These are phyloP conservation scores for Naganishia kalamii DNA, from an alignment of 768 basidiomycete species.

Conservation along the genomic window DNA sequence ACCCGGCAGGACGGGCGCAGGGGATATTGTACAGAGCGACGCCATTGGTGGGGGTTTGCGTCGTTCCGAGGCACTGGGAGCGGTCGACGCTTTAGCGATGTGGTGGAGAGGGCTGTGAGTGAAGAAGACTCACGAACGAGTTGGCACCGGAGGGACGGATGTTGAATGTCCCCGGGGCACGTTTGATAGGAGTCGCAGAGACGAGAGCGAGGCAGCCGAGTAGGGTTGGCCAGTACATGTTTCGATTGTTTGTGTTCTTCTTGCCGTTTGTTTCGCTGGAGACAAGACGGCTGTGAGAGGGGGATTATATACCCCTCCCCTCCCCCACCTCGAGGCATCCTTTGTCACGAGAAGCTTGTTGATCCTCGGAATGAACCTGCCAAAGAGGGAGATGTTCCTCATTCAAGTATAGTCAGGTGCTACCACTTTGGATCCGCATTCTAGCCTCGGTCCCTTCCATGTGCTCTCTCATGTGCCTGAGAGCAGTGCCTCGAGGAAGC, in stretches of 20 bases:
- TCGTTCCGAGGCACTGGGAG: neutral
- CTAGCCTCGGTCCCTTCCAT: no score
- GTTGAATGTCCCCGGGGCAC: neutral
- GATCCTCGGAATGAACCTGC: no score
- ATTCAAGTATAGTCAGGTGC: no score
- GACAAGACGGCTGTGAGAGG: neutral
- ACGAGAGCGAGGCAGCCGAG: neutral
- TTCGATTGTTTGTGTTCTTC: neutral
- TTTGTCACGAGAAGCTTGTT: no score
- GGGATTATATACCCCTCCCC: neutral
- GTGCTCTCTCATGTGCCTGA: no score
- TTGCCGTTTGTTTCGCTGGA: neutral
- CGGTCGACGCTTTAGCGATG: neutral
- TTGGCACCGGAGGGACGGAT: neutral
- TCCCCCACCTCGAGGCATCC: neutral
- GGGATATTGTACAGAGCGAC: slow-evolving; percentile 7
- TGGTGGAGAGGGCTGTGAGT: neutral
- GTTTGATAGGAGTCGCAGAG: neutral
- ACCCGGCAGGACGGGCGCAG: neutral
- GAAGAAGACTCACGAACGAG: neutral
- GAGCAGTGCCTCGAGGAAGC: no score
- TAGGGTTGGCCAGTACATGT: neutral
- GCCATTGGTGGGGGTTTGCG: neutral
- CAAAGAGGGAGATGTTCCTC: no score
- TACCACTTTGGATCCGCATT: no score